phyloP scores from a whole-genome alignment of 306 rosid species.

The Sphenostylis stenocarpa region DNA sequence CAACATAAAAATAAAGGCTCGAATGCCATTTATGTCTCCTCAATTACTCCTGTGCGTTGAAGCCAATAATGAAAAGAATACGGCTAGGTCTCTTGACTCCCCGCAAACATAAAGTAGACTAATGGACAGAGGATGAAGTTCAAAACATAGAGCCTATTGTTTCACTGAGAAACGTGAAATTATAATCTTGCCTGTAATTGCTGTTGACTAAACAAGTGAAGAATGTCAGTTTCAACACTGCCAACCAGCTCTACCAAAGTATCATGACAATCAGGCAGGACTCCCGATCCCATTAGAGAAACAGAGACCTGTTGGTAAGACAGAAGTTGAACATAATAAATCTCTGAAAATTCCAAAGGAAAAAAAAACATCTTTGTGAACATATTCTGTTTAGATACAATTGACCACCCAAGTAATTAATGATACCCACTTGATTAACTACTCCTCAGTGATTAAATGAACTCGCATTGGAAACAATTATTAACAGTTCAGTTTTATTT shows the following conservation, averaged over 20 bases:
- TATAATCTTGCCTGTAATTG: conserved; percentile 72
- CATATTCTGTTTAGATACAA: conserved; percentile 13
- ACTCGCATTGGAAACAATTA: neutral
- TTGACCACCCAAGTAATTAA: conserved; percentile 8
- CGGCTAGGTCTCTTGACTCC: neutral
- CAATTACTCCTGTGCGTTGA: neutral
- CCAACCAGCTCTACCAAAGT: conserved; percentile 77
- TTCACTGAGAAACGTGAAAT: conserved; percentile 18
- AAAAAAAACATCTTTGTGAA: neutral
- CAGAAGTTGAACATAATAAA: conserved; percentile 14
- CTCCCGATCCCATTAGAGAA: conserved; percentile 72
- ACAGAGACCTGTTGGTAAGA: conserved; percentile 68
- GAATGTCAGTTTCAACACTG: conserved; percentile 60
- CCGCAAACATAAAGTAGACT: neutral
- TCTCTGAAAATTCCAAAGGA: neutral
- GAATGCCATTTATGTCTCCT: neutral
- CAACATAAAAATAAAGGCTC: neutral
- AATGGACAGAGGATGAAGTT: neutral
- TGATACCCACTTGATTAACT: neutral
- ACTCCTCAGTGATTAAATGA: neutral
- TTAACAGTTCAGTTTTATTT: neutral
- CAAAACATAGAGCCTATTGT: conserved; percentile 2
- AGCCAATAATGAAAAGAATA: conserved; percentile 18
- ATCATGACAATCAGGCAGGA: conserved; percentile 66
- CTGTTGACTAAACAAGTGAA: conserved; percentile 90